phyloP scores from a whole-genome alignment of 1,284 basidiomycete species.

The Microstroma glucosiphilum region DNA sequence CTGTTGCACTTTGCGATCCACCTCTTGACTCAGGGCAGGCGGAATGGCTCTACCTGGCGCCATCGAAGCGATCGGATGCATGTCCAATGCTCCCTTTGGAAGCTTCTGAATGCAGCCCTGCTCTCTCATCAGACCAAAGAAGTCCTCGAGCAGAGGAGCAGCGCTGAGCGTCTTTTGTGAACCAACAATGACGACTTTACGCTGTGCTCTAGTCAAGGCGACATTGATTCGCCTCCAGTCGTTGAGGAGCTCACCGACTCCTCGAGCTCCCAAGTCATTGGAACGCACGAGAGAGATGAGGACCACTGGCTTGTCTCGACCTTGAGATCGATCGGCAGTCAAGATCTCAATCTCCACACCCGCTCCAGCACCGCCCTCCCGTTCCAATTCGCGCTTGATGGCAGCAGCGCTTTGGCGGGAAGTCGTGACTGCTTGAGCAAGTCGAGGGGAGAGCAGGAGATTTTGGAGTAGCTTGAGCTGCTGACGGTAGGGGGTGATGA shows the following conservation, averaged over 20 bases:
- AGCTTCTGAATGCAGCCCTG: slow-evolving; percentile 12
- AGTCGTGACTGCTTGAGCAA: neutral
- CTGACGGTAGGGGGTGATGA: slow-evolving; percentile 87
- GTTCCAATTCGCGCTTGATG: neutral
- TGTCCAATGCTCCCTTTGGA: slow-evolving; percentile 46
- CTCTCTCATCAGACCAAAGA: slow-evolving; percentile 16
- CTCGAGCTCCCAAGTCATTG: slow-evolving; percentile 12
- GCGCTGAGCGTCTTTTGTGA: slow-evolving; percentile 22
- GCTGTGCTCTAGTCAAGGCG: slow-evolving; percentile 52
- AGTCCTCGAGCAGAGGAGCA: slow-evolving; percentile 13
- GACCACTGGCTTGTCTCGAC: slow-evolving; percentile 62
- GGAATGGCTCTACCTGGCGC: neutral
- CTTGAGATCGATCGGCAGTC: slow-evolving; percentile 91
- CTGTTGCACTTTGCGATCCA: neutral
- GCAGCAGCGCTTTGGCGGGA: neutral
- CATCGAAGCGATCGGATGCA: slow-evolving; percentile 1
- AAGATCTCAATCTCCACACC: slow-evolving; percentile 66
- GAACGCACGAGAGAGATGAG: slow-evolving; percentile 40
- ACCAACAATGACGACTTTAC: slow-evolving; percentile 54
- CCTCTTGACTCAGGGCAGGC: neutral
- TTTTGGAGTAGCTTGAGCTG: slow-evolving; percentile 79
- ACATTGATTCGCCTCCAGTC: slow-evolving; percentile 42
- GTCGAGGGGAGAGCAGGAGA: slow-evolving; percentile 53
- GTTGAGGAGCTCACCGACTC: slow-evolving; percentile 35
- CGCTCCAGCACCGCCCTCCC: neutral